These are phyloP conservation scores for Penicillium pancosmium DNA, from an alignment of 495 filamentous ascomycete genomes.

Conservation along the genomic window DNA sequence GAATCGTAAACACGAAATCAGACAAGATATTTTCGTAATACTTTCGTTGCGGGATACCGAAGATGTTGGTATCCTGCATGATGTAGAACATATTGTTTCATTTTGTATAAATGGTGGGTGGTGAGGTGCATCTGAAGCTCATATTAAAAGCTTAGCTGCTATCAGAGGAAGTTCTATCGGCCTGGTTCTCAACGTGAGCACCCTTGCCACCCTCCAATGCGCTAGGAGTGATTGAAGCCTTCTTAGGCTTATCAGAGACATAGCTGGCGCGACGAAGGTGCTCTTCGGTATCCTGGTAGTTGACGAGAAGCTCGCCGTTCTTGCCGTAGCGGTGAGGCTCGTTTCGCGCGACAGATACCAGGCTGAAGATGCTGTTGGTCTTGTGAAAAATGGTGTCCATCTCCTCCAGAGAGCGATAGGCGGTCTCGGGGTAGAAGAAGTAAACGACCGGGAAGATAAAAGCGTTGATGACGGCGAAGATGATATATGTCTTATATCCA, in stretches of 20 bases:
- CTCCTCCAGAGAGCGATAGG: conserved; percentile 72
- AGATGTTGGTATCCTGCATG: not conserved
- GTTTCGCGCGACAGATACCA: conserved; percentile 59
- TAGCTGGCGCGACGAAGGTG: conserved; percentile 37
- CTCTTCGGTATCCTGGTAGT: conserved; percentile 57
- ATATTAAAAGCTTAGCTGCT: conserved; percentile 10
- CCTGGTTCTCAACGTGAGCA: conserved; percentile 22
- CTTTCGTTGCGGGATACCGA: not conserved
- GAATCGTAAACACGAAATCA: conserved; percentile 9
- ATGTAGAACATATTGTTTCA: not conserved
- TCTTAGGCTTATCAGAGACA: conserved; percentile 31
- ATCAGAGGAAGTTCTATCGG: conserved; percentile 17
- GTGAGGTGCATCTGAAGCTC: not conserved
- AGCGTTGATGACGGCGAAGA: conserved; percentile 78
- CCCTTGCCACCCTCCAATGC: conserved; percentile 32
- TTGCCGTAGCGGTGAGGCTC: conserved; percentile 68
- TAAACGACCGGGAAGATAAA: conserved; percentile 70
- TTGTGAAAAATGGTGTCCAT: conserved; percentile 74
- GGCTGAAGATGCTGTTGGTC: conserved; percentile 49
- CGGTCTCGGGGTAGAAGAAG: conserved; percentile 79
- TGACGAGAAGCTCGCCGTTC: conserved; percentile 65
- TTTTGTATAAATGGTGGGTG: not conserved
- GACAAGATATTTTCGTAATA: conserved; percentile 1
- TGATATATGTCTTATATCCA: conserved; percentile 72
- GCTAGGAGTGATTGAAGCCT: conserved; percentile 11